Percentiles rank a stretch among this genome's conserved stretches.
phyloP scores from a whole-genome alignment of 257 asterid genomes.

The Scutellaria minor region DNA sequence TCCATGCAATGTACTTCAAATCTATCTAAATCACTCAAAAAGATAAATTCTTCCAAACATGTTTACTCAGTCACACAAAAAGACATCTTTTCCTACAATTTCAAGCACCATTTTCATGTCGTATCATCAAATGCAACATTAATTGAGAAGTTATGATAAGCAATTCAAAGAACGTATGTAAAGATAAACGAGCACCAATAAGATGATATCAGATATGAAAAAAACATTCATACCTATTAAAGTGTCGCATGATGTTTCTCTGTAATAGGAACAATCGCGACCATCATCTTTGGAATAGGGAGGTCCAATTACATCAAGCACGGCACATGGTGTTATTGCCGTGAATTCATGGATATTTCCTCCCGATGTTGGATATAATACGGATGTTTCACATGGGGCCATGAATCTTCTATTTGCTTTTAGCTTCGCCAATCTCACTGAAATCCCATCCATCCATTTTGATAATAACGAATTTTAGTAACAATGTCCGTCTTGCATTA shows the following conservation, averaged over 20 bases:
- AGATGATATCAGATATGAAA: neutral
- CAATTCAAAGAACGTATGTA: too few relatives aligned
- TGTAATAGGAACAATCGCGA: slow-evolving; percentile 71
- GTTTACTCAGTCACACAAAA: too few relatives aligned
- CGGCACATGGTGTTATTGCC: slow-evolving; percentile 83
- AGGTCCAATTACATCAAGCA: slow-evolving; percentile 84
- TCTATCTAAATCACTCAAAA: too few relatives aligned
- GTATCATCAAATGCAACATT: neutral
- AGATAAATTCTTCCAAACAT: too few relatives aligned
- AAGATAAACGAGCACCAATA: neutral
- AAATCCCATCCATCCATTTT: slow-evolving; percentile 23
- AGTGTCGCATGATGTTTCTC: slow-evolving; percentile 45
- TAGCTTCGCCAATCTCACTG: slow-evolving; percentile 66
- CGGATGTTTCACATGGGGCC: slow-evolving; percentile 70
- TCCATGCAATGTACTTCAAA: too few relatives aligned
- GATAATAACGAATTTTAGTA: too few relatives aligned
- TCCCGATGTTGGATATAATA: slow-evolving; percentile 85
- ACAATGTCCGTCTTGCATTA: too few relatives aligned
- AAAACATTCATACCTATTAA: slow-evolving; percentile 38
- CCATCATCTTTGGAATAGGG: slow-evolving; percentile 76
- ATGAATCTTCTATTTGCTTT: slow-evolving; percentile 55
- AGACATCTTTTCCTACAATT: neutral
- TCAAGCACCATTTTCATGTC: neutral
- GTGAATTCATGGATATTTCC: slow-evolving; percentile 84
- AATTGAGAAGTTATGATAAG: too few relatives aligned